Percentiles rank a stretch among this genome's conserved stretches.
phyloP scores from a whole-genome alignment of 139 green algal species.

The Dunaliella primolecta region DNA sequence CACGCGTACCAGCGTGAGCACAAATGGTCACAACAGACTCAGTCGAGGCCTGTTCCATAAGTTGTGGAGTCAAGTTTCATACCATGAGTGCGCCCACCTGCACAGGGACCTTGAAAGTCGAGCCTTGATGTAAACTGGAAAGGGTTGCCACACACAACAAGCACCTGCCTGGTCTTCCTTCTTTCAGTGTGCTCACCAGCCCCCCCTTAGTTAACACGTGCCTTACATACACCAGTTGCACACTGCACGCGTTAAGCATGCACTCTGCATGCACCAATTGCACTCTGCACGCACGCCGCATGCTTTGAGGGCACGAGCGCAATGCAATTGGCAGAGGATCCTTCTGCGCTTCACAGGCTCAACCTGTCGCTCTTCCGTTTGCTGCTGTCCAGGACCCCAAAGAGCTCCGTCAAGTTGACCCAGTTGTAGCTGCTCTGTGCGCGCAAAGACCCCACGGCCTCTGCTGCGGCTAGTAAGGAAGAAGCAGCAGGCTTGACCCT shows the following conservation, averaged over 20 bases:
- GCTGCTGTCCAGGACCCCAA: constrained; percentile 25
- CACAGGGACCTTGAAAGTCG: too few relatives aligned
- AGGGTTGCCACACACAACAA: too few relatives aligned
- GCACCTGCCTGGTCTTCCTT: too few relatives aligned
- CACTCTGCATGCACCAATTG: background rate
- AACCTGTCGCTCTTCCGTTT: background rate
- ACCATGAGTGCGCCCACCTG: too few relatives aligned
- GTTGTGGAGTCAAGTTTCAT: too few relatives aligned
- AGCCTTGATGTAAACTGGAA: too few relatives aligned
- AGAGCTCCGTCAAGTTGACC: constrained; percentile 60
- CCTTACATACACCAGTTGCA: background rate
- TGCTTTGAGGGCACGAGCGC: too few relatives aligned
- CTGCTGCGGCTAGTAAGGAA: constrained; percentile 43
- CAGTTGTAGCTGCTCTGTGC: constrained; percentile 61
- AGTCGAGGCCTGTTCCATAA: too few relatives aligned
- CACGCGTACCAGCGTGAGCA: too few relatives aligned
- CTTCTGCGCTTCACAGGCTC: background rate
- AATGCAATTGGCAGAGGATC: too few relatives aligned
- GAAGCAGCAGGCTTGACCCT: constrained; percentile 21
- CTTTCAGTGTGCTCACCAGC: background rate
- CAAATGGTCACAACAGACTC: too few relatives aligned
- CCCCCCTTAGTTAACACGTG: background rate
- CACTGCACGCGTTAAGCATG: background rate
- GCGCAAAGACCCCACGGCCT: constrained; percentile 40
- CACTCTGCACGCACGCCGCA: background rate